phyloP scores from a whole-genome alignment of 1,284 basidiomycete genomes.

The Takashimella tepidaria region DNA sequence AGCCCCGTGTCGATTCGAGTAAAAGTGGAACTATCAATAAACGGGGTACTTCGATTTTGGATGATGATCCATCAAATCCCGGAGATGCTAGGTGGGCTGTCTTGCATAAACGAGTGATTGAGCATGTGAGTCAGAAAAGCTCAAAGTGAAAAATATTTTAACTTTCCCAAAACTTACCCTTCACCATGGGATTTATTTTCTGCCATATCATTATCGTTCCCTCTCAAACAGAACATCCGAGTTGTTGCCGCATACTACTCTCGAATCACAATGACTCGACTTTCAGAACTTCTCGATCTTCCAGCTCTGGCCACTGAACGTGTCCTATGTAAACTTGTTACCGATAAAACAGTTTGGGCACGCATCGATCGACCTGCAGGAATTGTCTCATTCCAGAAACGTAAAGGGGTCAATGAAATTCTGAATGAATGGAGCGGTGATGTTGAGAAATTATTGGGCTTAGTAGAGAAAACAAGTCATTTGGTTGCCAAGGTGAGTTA shows the following conservation, averaged over 20 bases:
- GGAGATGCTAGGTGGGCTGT: constrained; percentile 86
- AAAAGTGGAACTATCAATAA: not conserved
- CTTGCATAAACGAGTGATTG: constrained; percentile 90
- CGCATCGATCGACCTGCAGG: constrained; percentile 89
- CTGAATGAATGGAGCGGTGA: constrained; percentile 97
- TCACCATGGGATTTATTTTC: not conserved
- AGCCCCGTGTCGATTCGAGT: constrained; percentile 12
- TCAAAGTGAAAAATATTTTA: no score
- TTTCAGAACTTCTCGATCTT: constrained; percentile 85
- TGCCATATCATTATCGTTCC: not conserved
- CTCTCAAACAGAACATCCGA: constrained; percentile 73
- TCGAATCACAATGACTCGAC: constrained; percentile 75
- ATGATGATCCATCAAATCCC: constrained; percentile 10
- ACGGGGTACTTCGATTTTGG: not conserved
- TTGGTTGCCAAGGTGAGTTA: constrained; percentile 50
- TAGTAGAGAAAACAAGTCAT: constrained; percentile 53
- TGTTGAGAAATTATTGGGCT: constrained; percentile 69
- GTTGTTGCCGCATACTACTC: constrained; percentile 93
- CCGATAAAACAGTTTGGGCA: constrained; percentile 86
- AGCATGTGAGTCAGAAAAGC: constrained; percentile 83
- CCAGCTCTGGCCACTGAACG: constrained; percentile 75
- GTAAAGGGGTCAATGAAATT: constrained; percentile 72
- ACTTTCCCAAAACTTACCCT: not conserved
- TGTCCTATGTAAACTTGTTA: constrained; percentile 80
- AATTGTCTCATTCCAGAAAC: constrained; percentile 77